Evolutionary conservation across 1,284 basidiomycete species (phyloP).

Genomic region (Rhodotorula sp.): DNA sequence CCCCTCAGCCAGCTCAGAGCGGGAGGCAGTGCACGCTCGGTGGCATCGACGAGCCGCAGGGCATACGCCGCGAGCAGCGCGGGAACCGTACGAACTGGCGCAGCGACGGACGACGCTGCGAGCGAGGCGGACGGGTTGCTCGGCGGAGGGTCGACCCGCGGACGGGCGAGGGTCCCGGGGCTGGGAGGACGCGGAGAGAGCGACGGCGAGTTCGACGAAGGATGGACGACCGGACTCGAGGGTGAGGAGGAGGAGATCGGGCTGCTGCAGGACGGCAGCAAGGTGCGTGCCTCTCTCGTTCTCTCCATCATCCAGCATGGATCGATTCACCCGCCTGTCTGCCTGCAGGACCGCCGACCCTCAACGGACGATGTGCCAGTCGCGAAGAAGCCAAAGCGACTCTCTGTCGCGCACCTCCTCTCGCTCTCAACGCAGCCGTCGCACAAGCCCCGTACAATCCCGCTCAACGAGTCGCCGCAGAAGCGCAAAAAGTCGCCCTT

Average conservation of each 20-base stretch:
- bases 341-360: neutral
- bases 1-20: constrained; percentile 34
- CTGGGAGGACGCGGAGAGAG: constrained; percentile 31
- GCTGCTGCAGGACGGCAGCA: constrained; percentile 7
- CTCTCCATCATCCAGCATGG: too few species aligned
- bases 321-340: neutral
- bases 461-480: constrained; percentile 13
- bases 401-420: constrained; percentile 5
- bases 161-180: neutral
- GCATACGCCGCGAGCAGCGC: constrained; percentile 7
- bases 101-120: constrained; percentile 6
- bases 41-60: neutral
- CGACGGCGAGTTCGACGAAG: constrained; percentile 40
- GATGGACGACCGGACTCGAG: constrained; percentile 29
- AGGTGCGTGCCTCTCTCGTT: constrained; percentile 7
- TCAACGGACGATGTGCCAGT: neutral
- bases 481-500: constrained; percentile 20
- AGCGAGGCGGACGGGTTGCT: constrained; percentile 21
- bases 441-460: constrained; percentile 27
- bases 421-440: constrained; percentile 9
- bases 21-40: neutral
- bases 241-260: constrained; percentile 34
- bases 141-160: too few species aligned
- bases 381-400: neutral
- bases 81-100: constrained; percentile 1